Percentiles rank a stretch among this genome's conserved stretches.
These are phyloP conservation scores for Bryoerythrophyllum caledonicum DNA, from an alignment of 225 moss, liverwort and hornwort genomes.

Conservation along the genomic window DNA sequence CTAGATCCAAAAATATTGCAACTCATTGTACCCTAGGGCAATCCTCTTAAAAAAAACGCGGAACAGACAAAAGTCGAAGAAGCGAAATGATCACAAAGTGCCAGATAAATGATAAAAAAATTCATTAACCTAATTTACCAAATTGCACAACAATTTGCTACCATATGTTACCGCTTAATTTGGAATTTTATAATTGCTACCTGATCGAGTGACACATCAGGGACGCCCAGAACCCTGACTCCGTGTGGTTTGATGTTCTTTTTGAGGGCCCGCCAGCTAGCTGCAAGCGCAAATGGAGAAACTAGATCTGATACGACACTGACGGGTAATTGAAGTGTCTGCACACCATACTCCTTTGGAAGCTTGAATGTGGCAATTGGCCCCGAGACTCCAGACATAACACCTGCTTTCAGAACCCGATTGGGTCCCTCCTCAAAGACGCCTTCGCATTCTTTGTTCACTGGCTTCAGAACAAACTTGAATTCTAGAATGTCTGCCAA, in stretches of 20 bases:
- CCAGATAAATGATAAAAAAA: conserved; percentile 13
- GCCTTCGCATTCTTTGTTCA: conserved; percentile 60
- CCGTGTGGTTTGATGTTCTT: conserved; percentile 70
- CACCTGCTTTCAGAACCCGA: conserved; percentile 61
- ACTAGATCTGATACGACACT: conserved; percentile 65
- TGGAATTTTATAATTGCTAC: conserved; percentile 24
- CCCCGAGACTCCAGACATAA: conserved; percentile 70
- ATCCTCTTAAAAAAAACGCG: conserved; percentile 4
- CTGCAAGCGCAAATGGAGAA: conserved; percentile 84
- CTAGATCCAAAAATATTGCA: not conserved
- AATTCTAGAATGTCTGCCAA: conserved; percentile 69
- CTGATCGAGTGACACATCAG: conserved; percentile 75
- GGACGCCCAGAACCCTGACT: conserved; percentile 70
- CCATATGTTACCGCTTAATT: not conserved
- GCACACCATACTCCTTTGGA: conserved; percentile 52
- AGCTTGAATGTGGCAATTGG: conserved; percentile 65
- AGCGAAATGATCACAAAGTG: conserved; percentile 3
- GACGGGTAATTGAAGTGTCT: conserved; percentile 68
- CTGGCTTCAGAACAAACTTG: conserved; percentile 76
- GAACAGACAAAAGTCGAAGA: not conserved
- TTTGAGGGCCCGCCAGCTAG: conserved; percentile 78
- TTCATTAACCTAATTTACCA: not conserved
- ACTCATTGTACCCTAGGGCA: not conserved
- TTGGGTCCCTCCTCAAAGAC: conserved; percentile 73
- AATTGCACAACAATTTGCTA: not conserved